Percentiles rank a stretch among this genome's conserved stretches.
phyloP scores from a whole-genome alignment of 352 stramenopile species.

The Phytophthora crassamura region DNA sequence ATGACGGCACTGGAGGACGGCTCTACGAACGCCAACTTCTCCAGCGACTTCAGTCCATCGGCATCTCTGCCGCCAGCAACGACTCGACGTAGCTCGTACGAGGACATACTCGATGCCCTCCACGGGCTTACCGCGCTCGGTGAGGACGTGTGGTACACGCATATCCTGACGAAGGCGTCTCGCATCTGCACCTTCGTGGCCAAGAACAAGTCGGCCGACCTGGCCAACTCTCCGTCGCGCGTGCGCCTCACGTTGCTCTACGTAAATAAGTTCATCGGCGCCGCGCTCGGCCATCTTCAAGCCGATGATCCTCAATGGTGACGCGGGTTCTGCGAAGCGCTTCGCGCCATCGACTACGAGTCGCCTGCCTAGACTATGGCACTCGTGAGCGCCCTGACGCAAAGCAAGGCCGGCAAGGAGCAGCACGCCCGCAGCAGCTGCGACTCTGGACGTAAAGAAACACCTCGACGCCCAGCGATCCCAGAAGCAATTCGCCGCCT shows the following conservation, averaged over 20 bases:
- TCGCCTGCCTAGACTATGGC: too few species aligned
- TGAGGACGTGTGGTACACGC: conserved; percentile 6
- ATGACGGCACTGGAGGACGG: conserved; percentile 12
- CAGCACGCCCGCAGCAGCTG: too few species aligned
- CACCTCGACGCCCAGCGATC: neutral
- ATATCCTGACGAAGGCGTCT: neutral
- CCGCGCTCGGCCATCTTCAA: neutral
- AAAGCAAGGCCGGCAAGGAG: too few species aligned
- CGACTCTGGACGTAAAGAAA: neutral
- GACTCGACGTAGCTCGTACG: neutral
- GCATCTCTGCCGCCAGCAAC: neutral
- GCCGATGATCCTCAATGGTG: neutral
- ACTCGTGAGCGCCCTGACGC: too few species aligned
- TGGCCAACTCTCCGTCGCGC: neutral
- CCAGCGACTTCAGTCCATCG: conserved; percentile 19
- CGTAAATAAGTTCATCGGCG: conserved; percentile 3
- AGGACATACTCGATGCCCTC: conserved; percentile 14
- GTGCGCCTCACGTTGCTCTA: neutral
- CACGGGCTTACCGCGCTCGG: conserved; percentile 2
- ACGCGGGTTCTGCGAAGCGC: neutral
- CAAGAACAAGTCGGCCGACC: neutral
- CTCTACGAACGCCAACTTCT: conserved; percentile 21
- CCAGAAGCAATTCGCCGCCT: conserved; percentile 7
- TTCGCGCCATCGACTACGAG: too few species aligned
- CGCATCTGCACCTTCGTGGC: too few species aligned